phyloP scores from a whole-genome alignment of 805 yeast genomes.

The Ogataea angusta region DNA sequence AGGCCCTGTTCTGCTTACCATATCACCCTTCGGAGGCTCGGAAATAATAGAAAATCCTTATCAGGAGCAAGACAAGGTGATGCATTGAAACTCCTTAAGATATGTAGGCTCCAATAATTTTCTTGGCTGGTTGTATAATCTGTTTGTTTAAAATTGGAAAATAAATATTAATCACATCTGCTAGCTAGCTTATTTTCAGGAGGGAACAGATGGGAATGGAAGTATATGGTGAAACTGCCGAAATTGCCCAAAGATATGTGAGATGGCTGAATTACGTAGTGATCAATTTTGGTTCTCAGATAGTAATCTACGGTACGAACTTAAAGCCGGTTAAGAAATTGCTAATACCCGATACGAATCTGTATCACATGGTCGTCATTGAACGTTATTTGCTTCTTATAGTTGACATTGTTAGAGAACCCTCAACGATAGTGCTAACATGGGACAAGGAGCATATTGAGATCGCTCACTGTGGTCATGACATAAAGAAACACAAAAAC shows the following conservation, averaged over 20 bases:
- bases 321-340: not conserved
- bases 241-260: too few species aligned
- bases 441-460: not conserved
- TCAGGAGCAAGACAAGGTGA: slow-evolving; percentile 10
- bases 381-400: not conserved
- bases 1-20: slow-evolving; percentile 73
- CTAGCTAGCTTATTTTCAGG: too few species aligned
- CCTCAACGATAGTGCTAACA: not conserved
- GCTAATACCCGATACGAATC: not conserved
- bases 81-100: not conserved
- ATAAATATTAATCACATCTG: too few species aligned
- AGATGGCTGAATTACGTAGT: too few species aligned
- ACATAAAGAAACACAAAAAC: not conserved
- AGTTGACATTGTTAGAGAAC: not conserved
- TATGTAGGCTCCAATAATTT: too few species aligned
- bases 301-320: not conserved
- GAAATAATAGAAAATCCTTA: slow-evolving; percentile 73
- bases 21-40: slow-evolving; percentile 72
- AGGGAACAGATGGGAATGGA: too few species aligned
- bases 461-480: not conserved
- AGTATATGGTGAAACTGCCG: too few species aligned
- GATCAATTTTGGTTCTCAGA: too few species aligned
- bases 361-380: not conserved
- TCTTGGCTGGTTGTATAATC: too few species aligned
- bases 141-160: too few species aligned